phyloP scores from a whole-genome alignment of 257 asterid genomes.

The Dorcoceras hygrometricum region DNA sequence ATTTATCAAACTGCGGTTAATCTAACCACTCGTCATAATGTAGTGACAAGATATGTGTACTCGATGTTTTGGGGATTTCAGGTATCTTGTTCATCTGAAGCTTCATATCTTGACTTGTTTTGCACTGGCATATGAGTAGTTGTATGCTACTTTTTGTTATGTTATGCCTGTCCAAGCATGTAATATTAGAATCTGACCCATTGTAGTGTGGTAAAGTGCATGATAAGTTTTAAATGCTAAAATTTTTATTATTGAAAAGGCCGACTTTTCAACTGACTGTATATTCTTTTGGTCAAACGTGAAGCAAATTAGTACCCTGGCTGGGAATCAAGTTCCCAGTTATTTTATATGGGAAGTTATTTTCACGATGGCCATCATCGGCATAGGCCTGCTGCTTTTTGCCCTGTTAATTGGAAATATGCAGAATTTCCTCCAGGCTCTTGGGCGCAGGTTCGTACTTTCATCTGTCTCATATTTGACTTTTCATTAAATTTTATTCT shows the following conservation, averaged over 20 bases:
- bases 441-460: conserved; percentile 67
- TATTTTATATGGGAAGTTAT: conserved; percentile 74
- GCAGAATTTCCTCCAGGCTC: conserved; percentile 93
- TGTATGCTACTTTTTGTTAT: background rate
- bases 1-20: conserved; percentile 60
- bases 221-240: background rate
- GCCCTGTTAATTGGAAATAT: conserved; percentile 91
- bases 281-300: conserved; percentile 19
- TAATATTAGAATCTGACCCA: background rate
- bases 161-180: background rate
- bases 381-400: conserved; percentile 80
- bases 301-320: conserved; percentile 90
- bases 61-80: conserved; percentile 97
- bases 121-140: background rate
- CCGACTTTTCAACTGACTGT: conserved; percentile 7
- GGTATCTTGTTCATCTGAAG: conserved; percentile 40
- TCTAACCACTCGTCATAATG: conserved; percentile 43
- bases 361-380: conserved; percentile 83
- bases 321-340: conserved; percentile 89
- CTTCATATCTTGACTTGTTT: background rate
- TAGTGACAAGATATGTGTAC: conserved; percentile 62
- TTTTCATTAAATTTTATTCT: background rate
- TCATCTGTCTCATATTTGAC: background rate
- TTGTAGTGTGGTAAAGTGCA: background rate
- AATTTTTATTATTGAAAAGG: background rate